Percentiles rank a stretch among this genome's conserved stretches.
These are phyloP conservation scores for Simplicillium aogashimaense DNA, from an alignment of 2,329 filamentous ascomycete species.

Conservation along the genomic window DNA sequence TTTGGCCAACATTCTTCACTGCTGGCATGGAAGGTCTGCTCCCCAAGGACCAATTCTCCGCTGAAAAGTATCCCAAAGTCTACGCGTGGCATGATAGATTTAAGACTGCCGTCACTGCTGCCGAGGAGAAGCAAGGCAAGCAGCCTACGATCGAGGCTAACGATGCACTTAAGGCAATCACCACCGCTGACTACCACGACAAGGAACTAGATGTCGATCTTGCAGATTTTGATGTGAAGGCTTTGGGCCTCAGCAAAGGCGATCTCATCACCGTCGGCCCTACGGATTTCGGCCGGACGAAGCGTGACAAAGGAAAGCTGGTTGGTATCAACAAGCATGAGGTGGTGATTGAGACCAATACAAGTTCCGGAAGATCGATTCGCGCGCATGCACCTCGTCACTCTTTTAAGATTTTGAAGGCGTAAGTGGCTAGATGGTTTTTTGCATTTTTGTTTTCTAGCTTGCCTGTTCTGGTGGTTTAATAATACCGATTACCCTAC, in stretches of 20 bases:
- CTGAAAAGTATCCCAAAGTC: conserved; percentile 43
- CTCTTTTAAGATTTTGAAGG: conserved; percentile 40
- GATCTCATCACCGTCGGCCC: conserved; percentile 49
- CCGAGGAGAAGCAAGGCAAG: conserved; percentile 23
- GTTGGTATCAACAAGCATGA: conserved; percentile 41
- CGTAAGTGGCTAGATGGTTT: not conserved
- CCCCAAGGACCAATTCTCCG: conserved; percentile 39
- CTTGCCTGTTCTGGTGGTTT: conserved; percentile 5
- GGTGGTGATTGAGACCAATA: conserved; percentile 45
- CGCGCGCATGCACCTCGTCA: conserved; percentile 52
- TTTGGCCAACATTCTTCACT: conserved; percentile 62
- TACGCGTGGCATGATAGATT: conserved; percentile 59
- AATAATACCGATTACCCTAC: too few species aligned
- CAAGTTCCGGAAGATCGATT: conserved; percentile 29
- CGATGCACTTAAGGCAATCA: conserved; percentile 40
- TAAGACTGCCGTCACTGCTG: conserved; percentile 31
- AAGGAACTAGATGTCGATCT: conserved; percentile 30
- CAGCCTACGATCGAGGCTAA: conserved; percentile 37
- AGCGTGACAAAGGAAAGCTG: conserved; percentile 48
- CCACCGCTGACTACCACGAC: conserved; percentile 34
- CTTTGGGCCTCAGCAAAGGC: conserved; percentile 41
- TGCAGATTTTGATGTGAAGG: conserved; percentile 33
- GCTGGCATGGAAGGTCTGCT: conserved; percentile 43
- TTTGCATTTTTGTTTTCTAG: conserved; percentile 4
- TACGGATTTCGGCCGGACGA: conserved; percentile 48